Conservation (phyloP, 169 alveolate genomes). For the Eimeria sp. region DNA sequence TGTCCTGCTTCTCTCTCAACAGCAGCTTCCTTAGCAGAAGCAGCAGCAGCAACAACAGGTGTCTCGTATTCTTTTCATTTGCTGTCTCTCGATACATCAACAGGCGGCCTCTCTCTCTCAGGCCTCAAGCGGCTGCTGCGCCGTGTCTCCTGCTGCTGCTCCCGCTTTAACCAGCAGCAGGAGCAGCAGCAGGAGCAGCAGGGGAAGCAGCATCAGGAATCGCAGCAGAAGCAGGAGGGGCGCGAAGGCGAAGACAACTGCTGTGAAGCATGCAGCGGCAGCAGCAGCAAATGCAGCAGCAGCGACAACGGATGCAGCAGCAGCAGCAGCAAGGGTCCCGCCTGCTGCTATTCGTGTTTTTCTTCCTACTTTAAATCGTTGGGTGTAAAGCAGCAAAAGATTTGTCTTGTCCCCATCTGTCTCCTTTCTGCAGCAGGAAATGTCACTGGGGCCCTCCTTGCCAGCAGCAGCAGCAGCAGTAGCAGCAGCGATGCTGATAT, state of each 20-base stretch:
- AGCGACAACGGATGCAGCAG: no score
- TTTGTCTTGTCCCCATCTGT: slow-evolving; percentile 17
- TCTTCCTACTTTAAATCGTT: background rate
- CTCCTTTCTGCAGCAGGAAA: slow-evolving; percentile 39
- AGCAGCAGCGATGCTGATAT: background rate
- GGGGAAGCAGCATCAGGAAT: background rate
- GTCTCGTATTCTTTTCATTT: slow-evolving; percentile 1
- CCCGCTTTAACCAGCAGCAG: slow-evolving; percentile 30
- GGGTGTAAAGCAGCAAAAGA: background rate
- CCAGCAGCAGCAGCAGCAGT: slow-evolving; percentile 29
- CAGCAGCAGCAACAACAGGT: background rate
- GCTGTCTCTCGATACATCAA: background rate
- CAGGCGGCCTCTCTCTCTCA: background rate
- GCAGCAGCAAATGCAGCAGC: no score
- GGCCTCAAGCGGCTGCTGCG: slow-evolving; percentile 1
- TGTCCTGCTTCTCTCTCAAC: background rate
- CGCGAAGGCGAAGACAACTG: no score
- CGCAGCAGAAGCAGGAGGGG: no score
- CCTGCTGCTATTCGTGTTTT: slow-evolving; percentile 7
- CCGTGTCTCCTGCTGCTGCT: slow-evolving; percentile 11
- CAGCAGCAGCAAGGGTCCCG: no score
- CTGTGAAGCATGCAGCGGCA: no score
- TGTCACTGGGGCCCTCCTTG: slow-evolving; percentile 10
- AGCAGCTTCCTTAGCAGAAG: background rate
- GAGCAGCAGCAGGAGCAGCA: background rate